A percentile compares a stretch with the other conserved stretches of the same genome.
These are phyloP conservation scores for Arabidopsis hybrid DNA, from an alignment of 441 rosid species.

Conservation along the genomic window DNA sequence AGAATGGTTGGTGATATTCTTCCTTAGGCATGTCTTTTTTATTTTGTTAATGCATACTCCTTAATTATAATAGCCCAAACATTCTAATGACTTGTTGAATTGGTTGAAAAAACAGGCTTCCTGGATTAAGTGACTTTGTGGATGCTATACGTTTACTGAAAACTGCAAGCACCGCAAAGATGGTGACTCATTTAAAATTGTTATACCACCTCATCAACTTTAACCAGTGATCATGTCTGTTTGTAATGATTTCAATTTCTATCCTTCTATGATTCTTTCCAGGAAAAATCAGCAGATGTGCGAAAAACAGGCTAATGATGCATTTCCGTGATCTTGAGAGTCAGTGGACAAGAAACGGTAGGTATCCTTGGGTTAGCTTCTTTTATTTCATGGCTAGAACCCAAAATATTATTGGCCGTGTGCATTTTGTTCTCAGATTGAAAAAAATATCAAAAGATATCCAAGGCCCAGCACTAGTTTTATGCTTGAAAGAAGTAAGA, in stretches of 20 bases:
- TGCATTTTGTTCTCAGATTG: constrained; percentile 56
- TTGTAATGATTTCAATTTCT: constrained; percentile 16
- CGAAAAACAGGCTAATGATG: constrained; percentile 89
- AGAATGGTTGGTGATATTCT: constrained; percentile 53
- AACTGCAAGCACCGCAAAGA: not conserved
- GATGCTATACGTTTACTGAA: too few species aligned
- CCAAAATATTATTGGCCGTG: constrained; percentile 47
- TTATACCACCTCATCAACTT: not conserved
- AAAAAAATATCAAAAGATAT: constrained; percentile 78
- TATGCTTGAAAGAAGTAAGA: constrained; percentile 73
- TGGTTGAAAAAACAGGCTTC: too few species aligned
- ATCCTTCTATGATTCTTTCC: constrained; percentile 24
- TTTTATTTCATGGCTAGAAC: constrained; percentile 17
- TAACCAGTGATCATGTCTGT: not conserved
- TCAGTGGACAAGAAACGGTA: constrained; percentile 79
- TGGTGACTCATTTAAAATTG: not conserved
- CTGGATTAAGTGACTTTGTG: too few species aligned
- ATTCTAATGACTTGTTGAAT: too few species aligned
- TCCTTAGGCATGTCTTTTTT: too few species aligned
- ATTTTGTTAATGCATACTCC: too few species aligned
- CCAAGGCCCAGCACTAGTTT: constrained; percentile 87
- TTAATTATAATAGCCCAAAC: too few species aligned
- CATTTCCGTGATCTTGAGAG: constrained; percentile 87
- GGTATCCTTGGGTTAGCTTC: constrained; percentile 30
- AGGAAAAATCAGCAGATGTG: constrained; percentile 82